Percentiles rank a stretch among this genome's conserved stretches.
Evolutionary conservation across 2,329 filamentous ascomycete species (phyloP).

Genomic region (Tolypocladium endophyticum): DNA sequence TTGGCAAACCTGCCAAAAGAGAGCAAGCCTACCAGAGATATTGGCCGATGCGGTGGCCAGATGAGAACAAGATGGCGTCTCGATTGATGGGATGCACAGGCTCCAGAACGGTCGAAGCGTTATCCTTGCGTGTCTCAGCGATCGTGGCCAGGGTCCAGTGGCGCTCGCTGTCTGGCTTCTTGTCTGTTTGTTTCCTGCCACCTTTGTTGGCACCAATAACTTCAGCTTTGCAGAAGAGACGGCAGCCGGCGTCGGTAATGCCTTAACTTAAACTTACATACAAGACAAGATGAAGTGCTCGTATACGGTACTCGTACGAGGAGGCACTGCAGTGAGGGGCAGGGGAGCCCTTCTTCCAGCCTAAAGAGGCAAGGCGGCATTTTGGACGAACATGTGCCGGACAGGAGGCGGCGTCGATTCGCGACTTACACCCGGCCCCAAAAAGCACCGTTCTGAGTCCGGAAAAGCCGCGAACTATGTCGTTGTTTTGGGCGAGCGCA

Average conservation of each 20-base stretch:
- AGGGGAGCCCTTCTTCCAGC: not conserved
- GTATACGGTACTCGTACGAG: no score
- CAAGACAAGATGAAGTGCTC: not conserved
- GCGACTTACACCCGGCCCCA: not conserved
- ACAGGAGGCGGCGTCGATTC: not conserved
- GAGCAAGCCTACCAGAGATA: not conserved
- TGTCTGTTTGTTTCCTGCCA: not conserved
- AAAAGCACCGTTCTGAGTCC: not conserved
- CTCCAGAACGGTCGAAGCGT: constrained; percentile 1
- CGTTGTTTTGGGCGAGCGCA: not conserved
- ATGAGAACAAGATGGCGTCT: not conserved
- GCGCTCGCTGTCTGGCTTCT: not conserved
- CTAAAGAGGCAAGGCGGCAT: not conserved
- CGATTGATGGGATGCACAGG: not conserved
- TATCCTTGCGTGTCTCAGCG: constrained; percentile 4
- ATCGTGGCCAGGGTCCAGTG: not conserved
- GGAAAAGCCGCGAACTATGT: not conserved
- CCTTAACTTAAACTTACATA: not conserved
- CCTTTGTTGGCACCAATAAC: not conserved
- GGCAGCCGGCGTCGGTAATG: not conserved
- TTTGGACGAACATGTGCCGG: not conserved
- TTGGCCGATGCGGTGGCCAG: not conserved
- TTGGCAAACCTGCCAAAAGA: not conserved
- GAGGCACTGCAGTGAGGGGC: not conserved
- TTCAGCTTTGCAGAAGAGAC: not conserved